These are phyloP conservation scores for Geotrichum klebahnii DNA, from an alignment of 1,139 yeast species.

Conservation along the genomic window DNA sequence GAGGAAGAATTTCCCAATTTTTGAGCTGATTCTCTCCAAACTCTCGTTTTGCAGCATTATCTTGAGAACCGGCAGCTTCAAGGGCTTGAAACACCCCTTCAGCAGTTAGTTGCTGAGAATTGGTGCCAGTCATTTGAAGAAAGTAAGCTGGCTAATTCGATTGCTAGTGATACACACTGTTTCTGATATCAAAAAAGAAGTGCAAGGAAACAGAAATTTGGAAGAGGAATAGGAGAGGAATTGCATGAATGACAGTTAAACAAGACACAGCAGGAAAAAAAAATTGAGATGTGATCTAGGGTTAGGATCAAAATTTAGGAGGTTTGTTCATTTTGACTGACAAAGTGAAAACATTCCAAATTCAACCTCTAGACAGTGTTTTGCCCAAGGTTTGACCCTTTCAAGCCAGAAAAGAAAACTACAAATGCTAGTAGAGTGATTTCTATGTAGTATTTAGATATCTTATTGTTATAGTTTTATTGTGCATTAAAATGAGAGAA, in stretches of 20 bases:
- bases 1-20: constrained; percentile 60
- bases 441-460: too few relatives aligned
- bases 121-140: background rate
- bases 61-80: constrained; percentile 53
- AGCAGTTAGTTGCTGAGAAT: constrained; percentile 1
- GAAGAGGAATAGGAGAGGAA: background rate
- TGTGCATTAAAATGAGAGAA: too few relatives aligned
- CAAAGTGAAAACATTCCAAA: too few relatives aligned
- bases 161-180: too few relatives aligned
- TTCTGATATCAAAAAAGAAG: too few relatives aligned
- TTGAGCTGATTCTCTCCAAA: constrained; percentile 67
- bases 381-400: too few relatives aligned
- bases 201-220: background rate
- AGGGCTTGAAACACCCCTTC: constrained; percentile 31
- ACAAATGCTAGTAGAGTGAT: too few relatives aligned
- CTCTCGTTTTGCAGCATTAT: constrained; percentile 47
- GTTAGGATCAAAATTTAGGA: constrained; percentile 1
- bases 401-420: too few relatives aligned
- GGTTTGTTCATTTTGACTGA: too few relatives aligned
- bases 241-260: background rate
- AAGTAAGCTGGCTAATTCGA: too few relatives aligned
- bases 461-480: too few relatives aligned
- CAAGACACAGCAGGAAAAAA: background rate
- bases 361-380: too few relatives aligned
- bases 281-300: constrained; percentile 5